Evolutionary conservation across 2,329 filamentous ascomycete species (phyloP).

Genomic region (Scedosporium apiospermum): DNA sequence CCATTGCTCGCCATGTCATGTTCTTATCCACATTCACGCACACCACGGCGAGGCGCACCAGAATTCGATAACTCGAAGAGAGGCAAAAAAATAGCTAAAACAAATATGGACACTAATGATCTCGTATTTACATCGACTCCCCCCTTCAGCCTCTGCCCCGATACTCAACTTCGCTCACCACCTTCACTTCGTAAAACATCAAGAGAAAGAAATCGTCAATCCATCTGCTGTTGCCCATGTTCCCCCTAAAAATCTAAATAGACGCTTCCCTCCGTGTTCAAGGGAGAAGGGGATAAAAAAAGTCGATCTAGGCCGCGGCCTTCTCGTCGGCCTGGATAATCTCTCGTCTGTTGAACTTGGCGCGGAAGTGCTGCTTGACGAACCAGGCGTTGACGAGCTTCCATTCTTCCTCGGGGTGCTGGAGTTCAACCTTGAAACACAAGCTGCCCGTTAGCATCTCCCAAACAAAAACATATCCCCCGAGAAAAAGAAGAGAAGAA

Average conservation of each 20-base stretch:
- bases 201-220: not conserved
- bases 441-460: not conserved
- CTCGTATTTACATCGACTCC: not conserved
- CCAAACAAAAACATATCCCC: not conserved
- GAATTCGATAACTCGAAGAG: too few species aligned
- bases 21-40: too few species aligned
- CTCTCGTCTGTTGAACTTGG: slow-evolving; percentile 32
- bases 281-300: not conserved
- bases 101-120: too few species aligned
- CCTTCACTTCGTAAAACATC: too few species aligned
- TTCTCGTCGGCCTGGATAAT: slow-evolving; percentile 26
- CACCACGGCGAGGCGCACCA: too few species aligned
- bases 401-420: slow-evolving; percentile 45
- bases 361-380: slow-evolving; percentile 48
- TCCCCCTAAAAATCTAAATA: not conserved
- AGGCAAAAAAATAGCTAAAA: too few species aligned
- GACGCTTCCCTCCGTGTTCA: not conserved
- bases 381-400: slow-evolving; percentile 53
- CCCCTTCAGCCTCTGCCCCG: not conserved
- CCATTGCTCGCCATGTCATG: too few species aligned
- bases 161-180: too few species aligned
- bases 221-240: not conserved
- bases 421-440: slow-evolving; percentile 1
- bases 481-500: not conserved
- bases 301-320: not conserved